These are phyloP conservation scores for Crithidia fasciculata DNA, from an alignment of 208 protist species.

Conservation along the genomic window DNA sequence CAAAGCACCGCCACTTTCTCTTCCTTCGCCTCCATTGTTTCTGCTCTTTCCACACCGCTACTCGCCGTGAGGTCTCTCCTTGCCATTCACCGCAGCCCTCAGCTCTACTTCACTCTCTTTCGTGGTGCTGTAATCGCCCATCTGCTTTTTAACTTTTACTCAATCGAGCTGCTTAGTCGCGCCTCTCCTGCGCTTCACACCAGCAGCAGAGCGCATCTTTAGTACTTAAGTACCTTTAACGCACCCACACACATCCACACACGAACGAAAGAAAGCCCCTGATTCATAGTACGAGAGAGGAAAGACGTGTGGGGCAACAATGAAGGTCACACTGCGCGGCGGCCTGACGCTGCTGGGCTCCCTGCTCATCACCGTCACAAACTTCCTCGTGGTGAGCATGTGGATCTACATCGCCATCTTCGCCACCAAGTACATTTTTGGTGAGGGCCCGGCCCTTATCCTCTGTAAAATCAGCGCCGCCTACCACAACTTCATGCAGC, in stretches of 20 bases:
- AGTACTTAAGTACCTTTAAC: too few species aligned
- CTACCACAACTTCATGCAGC: constrained; percentile 41
- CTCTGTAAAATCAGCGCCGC: constrained; percentile 35
- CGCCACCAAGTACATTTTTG: constrained; percentile 40
- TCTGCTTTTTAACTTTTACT: constrained; percentile 10
- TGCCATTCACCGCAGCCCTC: too few species aligned
- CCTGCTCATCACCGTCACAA: constrained; percentile 19
- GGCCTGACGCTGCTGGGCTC: constrained; percentile 28
- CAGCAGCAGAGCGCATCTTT: too few species aligned
- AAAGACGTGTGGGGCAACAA: constrained; percentile 12
- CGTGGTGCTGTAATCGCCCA: not conserved
- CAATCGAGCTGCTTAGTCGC: not conserved
- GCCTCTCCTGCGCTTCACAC: too few species aligned
- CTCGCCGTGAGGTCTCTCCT: too few species aligned
- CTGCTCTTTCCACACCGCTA: not conserved
- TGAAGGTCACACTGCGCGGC: constrained; percentile 50
- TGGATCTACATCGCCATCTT: constrained; percentile 33
- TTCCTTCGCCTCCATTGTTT: not conserved
- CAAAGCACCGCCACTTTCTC: not conserved
- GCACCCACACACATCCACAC: too few species aligned
- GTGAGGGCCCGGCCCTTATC: constrained; percentile 4
- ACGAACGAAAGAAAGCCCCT: too few species aligned
- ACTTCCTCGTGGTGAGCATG: constrained; percentile 30
- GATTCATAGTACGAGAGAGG: not conserved
- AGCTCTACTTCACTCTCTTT: too few species aligned